phyloP scores from a whole-genome alignment of 306 rosid species.

The Lithocarpus polystachyus region DNA sequence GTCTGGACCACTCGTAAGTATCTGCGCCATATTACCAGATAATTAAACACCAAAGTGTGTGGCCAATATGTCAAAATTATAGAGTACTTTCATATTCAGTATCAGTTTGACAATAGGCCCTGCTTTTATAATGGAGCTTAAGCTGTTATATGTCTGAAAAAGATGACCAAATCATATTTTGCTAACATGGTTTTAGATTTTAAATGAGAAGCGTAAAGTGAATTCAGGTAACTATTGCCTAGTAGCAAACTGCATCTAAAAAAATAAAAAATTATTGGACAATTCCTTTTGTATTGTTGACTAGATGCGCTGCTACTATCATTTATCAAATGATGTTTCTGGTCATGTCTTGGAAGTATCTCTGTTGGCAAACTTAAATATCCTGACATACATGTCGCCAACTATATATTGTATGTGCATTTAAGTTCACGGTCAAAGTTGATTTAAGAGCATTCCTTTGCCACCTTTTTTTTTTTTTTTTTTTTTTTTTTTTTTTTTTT shows the following conservation, averaged over 20 bases:
- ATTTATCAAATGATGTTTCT: background rate
- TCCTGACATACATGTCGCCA: background rate
- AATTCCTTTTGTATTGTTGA: background rate
- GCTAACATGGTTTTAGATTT: background rate
- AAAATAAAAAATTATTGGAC: background rate
- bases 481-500: conserved; percentile 16
- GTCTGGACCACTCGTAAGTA: conserved; percentile 96
- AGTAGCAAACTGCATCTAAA: background rate
- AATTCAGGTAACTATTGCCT: background rate
- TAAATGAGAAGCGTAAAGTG: background rate
- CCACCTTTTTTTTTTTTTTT: conserved; percentile 5
- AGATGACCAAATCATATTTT: background rate
- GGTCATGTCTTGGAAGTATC: background rate
- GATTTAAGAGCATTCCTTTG: background rate
- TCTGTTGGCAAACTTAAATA: background rate
- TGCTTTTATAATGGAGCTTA: background rate
- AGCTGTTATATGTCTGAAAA: background rate
- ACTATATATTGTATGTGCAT: background rate
- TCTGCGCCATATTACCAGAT: background rate
- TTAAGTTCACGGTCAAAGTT: background rate
- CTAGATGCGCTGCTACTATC: background rate
- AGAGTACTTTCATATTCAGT: background rate
- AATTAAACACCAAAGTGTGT: background rate
- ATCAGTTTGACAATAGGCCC: background rate
- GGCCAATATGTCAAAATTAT: background rate